phyloP scores from a whole-genome alignment of 768 basidiomycete species.

The Mycena galopus region DNA sequence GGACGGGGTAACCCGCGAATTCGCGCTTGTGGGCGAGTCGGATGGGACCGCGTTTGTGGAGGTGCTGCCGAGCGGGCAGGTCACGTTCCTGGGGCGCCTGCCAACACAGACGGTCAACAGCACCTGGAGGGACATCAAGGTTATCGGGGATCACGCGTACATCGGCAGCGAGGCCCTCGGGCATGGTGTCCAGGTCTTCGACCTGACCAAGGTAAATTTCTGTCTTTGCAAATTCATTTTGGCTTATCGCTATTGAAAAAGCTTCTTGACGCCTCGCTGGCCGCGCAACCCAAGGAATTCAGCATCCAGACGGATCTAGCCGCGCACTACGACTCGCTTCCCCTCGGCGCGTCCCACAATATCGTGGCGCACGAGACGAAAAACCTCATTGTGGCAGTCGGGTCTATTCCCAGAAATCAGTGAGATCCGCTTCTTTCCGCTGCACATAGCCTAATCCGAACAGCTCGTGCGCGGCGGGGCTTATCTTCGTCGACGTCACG shows the following conservation, averaged over 20 bases:
- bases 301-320: conserved; percentile 40
- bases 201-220: conserved; percentile 40
- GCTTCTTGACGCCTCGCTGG: conserved; percentile 34
- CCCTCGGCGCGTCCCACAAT: conserved; percentile 47
- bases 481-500: conserved; percentile 47
- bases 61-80: conserved; percentile 22
- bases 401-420: conserved; percentile 39
- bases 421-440: neutral
- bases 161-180: conserved; percentile 45
- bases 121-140: conserved; percentile 45
- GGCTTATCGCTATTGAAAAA: neutral
- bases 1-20: conserved; percentile 6
- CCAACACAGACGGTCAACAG: conserved; percentile 34
- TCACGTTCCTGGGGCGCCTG: conserved; percentile 42
- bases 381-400: conserved; percentile 43
- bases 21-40: conserved; percentile 22
- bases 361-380: conserved; percentile 43
- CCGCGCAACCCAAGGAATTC: conserved; percentile 36
- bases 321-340: conserved; percentile 38
- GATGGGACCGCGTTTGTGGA: conserved; percentile 33
- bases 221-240: neutral
- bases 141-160: conserved; percentile 40
- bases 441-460: neutral
- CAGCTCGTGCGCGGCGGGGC: conserved; percentile 39
- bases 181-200: conserved; percentile 47